phyloP scores from a whole-genome alignment of 2,329 filamentous ascomycete species.

The Setomelanomma holmii region DNA sequence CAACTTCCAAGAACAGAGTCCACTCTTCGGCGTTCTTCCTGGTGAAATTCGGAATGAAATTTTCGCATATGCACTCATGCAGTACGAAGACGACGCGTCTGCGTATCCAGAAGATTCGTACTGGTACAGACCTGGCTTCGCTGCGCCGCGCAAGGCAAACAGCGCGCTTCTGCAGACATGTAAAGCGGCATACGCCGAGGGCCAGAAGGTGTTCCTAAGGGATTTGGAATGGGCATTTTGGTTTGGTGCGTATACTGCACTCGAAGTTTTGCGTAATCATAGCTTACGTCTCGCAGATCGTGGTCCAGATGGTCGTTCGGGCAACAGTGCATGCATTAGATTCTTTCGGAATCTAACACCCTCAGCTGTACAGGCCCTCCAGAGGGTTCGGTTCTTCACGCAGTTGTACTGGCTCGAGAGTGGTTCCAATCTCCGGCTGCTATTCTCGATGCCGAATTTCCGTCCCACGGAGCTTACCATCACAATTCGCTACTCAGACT shows the following conservation, averaged over 20 bases:
- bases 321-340: background rate
- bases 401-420: conserved; percentile 17
- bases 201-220: conserved; percentile 11
- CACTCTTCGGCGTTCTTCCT: conserved; percentile 10
- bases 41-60: conserved; percentile 14
- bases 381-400: conserved; percentile 17
- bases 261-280: background rate
- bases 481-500: conserved; percentile 60
- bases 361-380: conserved; percentile 1
- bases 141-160: conserved; percentile 8
- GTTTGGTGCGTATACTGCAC: conserved; percentile 5
- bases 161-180: conserved; percentile 14
- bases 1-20: conserved; percentile 11
- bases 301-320: conserved; percentile 8
- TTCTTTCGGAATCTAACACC: conserved; percentile 10
- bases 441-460: conserved; percentile 7
- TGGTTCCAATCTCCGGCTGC: background rate
- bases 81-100: conserved; percentile 8
- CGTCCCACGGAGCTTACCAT: conserved; percentile 44
- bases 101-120: conserved; percentile 13
- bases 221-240: conserved; percentile 13
- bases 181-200: conserved; percentile 10
- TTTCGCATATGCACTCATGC: conserved; percentile 12
- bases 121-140: conserved; percentile 14
- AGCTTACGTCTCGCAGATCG: conserved; percentile 1